Conservation (phyloP, 1,284 basidiomycete species). For the Moniliophthora roreri region DNA sequence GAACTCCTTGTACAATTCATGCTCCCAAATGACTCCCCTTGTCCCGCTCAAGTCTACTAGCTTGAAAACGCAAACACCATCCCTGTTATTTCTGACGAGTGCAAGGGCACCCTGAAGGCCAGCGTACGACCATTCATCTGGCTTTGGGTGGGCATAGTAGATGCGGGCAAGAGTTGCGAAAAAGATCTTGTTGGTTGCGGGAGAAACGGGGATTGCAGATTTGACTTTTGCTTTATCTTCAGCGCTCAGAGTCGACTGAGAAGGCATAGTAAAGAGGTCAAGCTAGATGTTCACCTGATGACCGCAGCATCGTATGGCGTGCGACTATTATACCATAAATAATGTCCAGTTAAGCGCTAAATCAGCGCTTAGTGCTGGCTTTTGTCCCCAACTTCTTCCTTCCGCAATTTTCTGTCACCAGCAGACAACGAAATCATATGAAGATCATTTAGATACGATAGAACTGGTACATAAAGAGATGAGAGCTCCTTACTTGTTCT, state of each 20-base stretch:
- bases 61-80: constrained; percentile 64
- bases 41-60: constrained; percentile 84
- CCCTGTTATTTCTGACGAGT: constrained; percentile 64
- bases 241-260: constrained; percentile 63
- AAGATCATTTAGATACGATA: too few relatives aligned
- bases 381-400: too few relatives aligned
- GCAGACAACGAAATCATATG: too few relatives aligned
- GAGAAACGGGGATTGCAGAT: constrained; percentile 52
- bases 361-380: too few relatives aligned
- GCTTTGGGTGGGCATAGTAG: constrained; percentile 83
- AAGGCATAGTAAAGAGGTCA: constrained; percentile 51
- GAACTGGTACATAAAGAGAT: too few relatives aligned
- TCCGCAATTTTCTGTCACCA: too few relatives aligned
- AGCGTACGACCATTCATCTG: constrained; percentile 78
- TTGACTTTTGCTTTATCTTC: constrained; percentile 83
- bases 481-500: too few relatives aligned
- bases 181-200: constrained; percentile 64
- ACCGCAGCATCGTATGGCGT: too few relatives aligned
- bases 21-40: constrained; percentile 90
- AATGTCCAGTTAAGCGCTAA: too few relatives aligned
- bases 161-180: constrained; percentile 80
- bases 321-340: too few relatives aligned
- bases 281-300: too few relatives aligned
- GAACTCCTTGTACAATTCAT: constrained; percentile 87
- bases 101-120: constrained; percentile 85